Evolutionary conservation across 176 grass and related monocot genomes (phyloP).

Genomic region (Calamus simplicifolius): DNA sequence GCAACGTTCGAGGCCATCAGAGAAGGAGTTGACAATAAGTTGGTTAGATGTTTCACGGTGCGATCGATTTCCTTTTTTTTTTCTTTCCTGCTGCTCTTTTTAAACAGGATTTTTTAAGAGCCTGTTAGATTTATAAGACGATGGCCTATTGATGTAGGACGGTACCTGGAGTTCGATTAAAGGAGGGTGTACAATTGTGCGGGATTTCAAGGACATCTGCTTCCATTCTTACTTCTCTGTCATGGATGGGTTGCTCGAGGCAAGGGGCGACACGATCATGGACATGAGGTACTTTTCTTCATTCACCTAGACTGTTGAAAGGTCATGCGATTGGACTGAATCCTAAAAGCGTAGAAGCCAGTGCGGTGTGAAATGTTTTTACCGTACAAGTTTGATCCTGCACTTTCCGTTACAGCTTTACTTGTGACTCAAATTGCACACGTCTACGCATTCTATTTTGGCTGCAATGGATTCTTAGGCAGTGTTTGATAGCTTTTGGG

Average conservation of each 20-base stretch:
- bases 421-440: no score
- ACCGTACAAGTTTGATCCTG: no score
- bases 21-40: constrained; percentile 10
- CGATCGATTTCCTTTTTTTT: not conserved
- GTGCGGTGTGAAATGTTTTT: no score
- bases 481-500: no score
- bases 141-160: not conserved
- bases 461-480: no score
- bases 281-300: constrained; percentile 12
- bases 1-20: constrained; percentile 13
- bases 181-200: constrained; percentile 17
- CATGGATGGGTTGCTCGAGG: constrained; percentile 22
- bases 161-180: constrained; percentile 10
- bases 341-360: no score
- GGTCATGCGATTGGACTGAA: no score
- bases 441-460: no score
- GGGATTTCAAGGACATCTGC: constrained; percentile 22
- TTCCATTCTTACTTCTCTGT: constrained; percentile 17
- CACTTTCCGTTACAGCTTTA: no score
- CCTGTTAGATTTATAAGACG: no score
- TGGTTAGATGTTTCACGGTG: constrained; percentile 10
- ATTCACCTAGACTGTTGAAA: no score
- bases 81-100: not conserved
- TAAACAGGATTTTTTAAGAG: no score
- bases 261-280: constrained; percentile 7